These are phyloP conservation scores for Wallacemonas collosoma DNA, from an alignment of 208 protist species.

Conservation along the genomic window DNA sequence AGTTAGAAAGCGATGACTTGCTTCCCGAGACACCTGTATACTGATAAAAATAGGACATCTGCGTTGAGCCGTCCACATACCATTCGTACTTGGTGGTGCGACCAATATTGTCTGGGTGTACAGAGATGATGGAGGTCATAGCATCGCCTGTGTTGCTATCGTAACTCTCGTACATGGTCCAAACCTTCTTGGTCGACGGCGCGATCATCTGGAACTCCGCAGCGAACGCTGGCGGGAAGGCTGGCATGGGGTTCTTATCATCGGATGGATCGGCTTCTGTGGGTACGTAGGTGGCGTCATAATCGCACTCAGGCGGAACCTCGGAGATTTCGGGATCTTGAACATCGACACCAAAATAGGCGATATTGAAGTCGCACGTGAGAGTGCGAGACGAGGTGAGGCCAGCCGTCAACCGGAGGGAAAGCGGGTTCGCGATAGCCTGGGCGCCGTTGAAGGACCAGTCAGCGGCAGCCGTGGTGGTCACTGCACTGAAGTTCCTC, in stretches of 20 bases:
- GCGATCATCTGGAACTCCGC: conserved; percentile 43
- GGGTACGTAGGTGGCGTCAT: background rate
- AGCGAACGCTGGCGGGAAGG: conserved; percentile 34
- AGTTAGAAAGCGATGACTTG: conserved; percentile 14
- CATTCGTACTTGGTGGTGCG: conserved; percentile 44
- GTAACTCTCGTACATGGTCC: conserved; percentile 30
- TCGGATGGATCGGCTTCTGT: conserved; percentile 15
- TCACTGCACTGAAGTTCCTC: conserved; percentile 1
- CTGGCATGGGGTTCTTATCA: conserved; percentile 28
- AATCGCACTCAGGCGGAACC: background rate
- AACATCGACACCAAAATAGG: conserved; percentile 25
- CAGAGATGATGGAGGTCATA: conserved; percentile 19
- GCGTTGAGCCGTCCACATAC: conserved; percentile 25
- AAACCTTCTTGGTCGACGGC: conserved; percentile 27
- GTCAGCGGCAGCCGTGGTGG: background rate
- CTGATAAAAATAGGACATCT: conserved; percentile 32
- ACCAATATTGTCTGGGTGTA: conserved; percentile 26
- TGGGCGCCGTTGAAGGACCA: conserved; percentile 24
- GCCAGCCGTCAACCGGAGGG: conserved; percentile 16
- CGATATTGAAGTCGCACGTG: conserved; percentile 31
- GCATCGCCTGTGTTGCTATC: background rate
- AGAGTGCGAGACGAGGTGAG: background rate
- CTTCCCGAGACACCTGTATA: conserved; percentile 19
- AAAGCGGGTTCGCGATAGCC: conserved; percentile 14
- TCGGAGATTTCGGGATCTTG: background rate